Evolutionary conservation across 108 stramenopile species (phyloP), one percentile per base, ranked within the genome.

Genomic region (Schizochytrium sp.): DNA sequence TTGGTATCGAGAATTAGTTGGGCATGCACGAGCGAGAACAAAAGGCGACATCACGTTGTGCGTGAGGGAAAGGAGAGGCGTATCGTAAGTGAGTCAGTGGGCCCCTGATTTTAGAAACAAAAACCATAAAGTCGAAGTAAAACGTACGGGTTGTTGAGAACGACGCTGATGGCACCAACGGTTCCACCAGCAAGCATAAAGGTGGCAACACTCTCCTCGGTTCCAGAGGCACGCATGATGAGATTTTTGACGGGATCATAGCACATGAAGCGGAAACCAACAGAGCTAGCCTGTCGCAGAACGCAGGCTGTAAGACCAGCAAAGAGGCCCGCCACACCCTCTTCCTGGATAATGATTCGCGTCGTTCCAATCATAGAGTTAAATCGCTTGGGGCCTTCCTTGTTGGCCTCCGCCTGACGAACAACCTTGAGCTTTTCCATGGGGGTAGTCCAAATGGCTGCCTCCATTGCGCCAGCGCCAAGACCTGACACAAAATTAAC

Each of bases 321-420:
- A 53, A 83, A 83, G 28, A 83, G 76, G n/a, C 76, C 76, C 16
- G 43, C 43, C 8, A 83, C 48, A 12, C 76, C 76, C 25, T 83
- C 48, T 28, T 83, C 76, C 51, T 83, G 76, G 2, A 83, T n/a
- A 3, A 83, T 83, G 4, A 83, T 83, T 0, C 51, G 45, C n/a
- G 51, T 23, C 0, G 76, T 28, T 12, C 48, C 45, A 53, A 12
- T 12, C 76, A 83, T 83, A 4, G 76, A 83, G 76, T 83, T 83
- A 4, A 53, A 83, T 14, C 76, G 76, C 28, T 83, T 83, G 45
- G 76, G 48, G 76, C 76, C 76, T 18, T 83, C 76, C 48, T 53
- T 83, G 51, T 83, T 83, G n/a, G 76, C 76, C 48, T 83, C 76
- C 18, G 76, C 76, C 76, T 83, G 76, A 23, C 76, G 76, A 1